phyloP scores from a whole-genome alignment of 225 moss, liverwort and hornwort genomes.

The Lunularia cruciata region DNA sequence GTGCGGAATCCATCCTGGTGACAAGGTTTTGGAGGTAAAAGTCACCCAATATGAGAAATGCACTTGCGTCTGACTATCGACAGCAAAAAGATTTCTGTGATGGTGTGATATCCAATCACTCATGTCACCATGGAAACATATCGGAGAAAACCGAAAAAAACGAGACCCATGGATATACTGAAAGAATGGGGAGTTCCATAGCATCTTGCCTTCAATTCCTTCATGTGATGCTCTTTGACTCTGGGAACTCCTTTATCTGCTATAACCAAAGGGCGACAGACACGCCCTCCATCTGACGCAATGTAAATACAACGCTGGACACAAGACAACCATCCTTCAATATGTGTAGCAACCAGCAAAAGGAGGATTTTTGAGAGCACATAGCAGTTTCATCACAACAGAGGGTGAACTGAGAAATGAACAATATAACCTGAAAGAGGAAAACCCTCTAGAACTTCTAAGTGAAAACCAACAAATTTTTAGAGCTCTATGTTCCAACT shows the following conservation, averaged over 20 bases:
- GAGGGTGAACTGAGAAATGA: no score
- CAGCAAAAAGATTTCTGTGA: constrained; percentile 3
- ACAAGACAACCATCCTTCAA: constrained; percentile 21
- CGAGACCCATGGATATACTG: background rate
- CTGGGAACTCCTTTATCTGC: constrained; percentile 79
- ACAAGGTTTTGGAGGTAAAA: background rate
- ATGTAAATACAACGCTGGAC: constrained; percentile 88
- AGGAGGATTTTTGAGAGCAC: no score
- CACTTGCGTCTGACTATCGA: background rate
- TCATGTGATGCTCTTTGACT: constrained; percentile 98
- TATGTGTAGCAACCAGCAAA: no score
- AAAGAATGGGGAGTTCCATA: no score
- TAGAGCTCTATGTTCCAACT: no score
- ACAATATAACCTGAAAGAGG: no score
- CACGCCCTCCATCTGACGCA: constrained; percentile 93
- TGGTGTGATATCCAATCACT: no score
- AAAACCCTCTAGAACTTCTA: no score
- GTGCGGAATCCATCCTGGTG: constrained; percentile 95
- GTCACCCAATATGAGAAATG: no score
- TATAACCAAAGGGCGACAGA: constrained; percentile 85
- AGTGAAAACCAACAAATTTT: no score
- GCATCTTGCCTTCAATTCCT: constrained; percentile 71
- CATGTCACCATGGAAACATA: no score
- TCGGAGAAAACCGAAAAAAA: background rate
- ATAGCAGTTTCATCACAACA: no score